Percentiles rank a stretch among this genome's conserved stretches.
Conservation (phyloP, 106 monocot genomes). For the Allium cepa region DNA sequence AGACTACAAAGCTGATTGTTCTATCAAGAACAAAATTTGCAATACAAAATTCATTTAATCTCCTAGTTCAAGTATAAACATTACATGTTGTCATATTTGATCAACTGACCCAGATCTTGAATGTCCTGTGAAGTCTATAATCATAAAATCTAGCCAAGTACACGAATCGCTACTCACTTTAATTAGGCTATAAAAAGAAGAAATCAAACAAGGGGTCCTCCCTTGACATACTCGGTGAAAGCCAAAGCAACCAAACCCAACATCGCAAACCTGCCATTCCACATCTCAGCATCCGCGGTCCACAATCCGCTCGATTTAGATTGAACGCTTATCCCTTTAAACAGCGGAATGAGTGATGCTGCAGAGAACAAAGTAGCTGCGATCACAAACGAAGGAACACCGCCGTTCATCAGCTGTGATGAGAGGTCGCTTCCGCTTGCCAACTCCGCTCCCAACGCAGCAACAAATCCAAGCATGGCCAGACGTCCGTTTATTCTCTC, state of each 20-base stretch:
- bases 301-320: constrained; percentile 29
- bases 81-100: too few species aligned
- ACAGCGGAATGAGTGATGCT: constrained; percentile 62
- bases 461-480: constrained; percentile 68
- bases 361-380: constrained; percentile 32
- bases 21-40: too few species aligned
- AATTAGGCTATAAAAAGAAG: too few species aligned
- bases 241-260: constrained; percentile 56
- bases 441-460: constrained; percentile 47
- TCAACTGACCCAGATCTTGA: too few species aligned
- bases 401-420: constrained; percentile 40
- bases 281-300: constrained; percentile 58
- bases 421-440: constrained; percentile 31
- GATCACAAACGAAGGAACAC: constrained; percentile 35
- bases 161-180: too few species aligned
- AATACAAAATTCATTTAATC: too few species aligned
- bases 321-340: constrained; percentile 43
- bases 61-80: too few species aligned
- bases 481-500: constrained; percentile 76
- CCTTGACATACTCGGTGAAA: constrained; percentile 63
- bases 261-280: constrained; percentile 73
- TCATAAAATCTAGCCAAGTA: too few species aligned
- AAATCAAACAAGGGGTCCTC: constrained; percentile 46
- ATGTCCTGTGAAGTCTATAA: too few species aligned
- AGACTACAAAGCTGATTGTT: too few species aligned